Conservation (phyloP, 1,284 basidiomycete genomes). For the Takashimella tepidaria region DNA sequence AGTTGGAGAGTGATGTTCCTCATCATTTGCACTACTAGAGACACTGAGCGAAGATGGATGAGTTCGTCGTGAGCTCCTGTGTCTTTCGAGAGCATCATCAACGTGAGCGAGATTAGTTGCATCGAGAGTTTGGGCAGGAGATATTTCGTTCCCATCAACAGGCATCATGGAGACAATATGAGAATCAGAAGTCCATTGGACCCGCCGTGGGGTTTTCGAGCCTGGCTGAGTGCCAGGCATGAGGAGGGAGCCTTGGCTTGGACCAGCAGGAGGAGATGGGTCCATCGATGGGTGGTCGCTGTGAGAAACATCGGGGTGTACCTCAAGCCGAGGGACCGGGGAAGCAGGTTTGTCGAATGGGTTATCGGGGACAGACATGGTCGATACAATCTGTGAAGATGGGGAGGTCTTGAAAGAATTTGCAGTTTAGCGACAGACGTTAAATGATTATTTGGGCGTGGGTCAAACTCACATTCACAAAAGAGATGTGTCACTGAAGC, state of each 20-base stretch:
- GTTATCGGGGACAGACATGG: constrained; percentile 40
- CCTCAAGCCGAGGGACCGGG: constrained; percentile 14
- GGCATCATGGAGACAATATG: constrained; percentile 38
- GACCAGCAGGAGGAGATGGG: background rate
- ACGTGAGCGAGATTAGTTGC: constrained; percentile 33
- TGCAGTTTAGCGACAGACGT: too few relatives aligned
- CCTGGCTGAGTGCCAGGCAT: constrained; percentile 13
- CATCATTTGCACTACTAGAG: constrained; percentile 17
- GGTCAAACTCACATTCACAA: too few relatives aligned
- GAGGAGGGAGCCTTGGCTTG: constrained; percentile 1
- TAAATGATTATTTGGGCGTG: too few relatives aligned
- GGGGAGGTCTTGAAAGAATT: too few relatives aligned
- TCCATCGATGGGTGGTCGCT: background rate
- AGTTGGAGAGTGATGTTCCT: background rate
- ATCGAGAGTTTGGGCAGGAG: constrained; percentile 26
- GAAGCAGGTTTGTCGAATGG: constrained; percentile 23
- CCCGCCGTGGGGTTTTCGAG: constrained; percentile 38
- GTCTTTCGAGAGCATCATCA: constrained; percentile 35
- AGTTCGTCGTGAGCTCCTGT: constrained; percentile 20
- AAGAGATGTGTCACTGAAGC: too few relatives aligned
- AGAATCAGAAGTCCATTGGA: constrained; percentile 44
- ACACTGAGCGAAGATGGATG: constrained; percentile 16
- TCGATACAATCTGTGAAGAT: too few relatives aligned
- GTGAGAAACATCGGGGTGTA: constrained; percentile 2
- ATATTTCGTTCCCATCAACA: constrained; percentile 7